Base-by-base conservation (phyloP, 2,329 filamentous ascomycete genomes). In the Phaeophleospora eucalypticola region DNA sequence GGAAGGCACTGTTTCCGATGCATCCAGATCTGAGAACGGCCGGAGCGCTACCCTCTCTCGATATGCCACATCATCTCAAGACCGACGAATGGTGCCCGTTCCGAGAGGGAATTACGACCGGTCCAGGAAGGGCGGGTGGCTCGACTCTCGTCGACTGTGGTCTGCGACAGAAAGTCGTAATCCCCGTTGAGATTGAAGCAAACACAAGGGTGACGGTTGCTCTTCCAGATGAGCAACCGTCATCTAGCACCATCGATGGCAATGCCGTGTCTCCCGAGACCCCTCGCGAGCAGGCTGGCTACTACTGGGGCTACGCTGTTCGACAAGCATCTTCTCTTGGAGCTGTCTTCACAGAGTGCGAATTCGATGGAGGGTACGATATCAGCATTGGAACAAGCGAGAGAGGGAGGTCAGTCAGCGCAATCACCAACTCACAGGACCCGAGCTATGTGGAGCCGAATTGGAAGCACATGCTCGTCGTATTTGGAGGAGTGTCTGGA, bases 301-400 rank as follows among this genome's bases (percentile, higher is more conserved):
- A 89, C 68, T 94, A 90, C 69, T 95, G 89, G 88, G 89, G 89
- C 37, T 95, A 86, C 66, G 77, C 72, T 7, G 81, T 89, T 3
- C 80, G 89, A 19, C 80, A 77, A 51, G 83, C 83, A 29, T 60
- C 68, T 3, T 83, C 80, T 2, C 75, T 95, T 4, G 86, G 86
- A 4, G 72, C 77, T 4, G 81, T 94, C 6, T 89, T 91, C 60
- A 89, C 87, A 3, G 87, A 90, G 64, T 83, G 81, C 55, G 77
- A 81, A 0, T 89, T 80, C 62, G 81, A 86, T 46, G 81, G 80
- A 37, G 89, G 89, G 10, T 95, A 95, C 67, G 87, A 94, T 66
- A 58, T 90, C 46, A 87, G 83, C 57, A 82, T 95, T 56, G 89
- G 88, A 14, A 94, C 88, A 0, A 91, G 87, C 2, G 89, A 94